Base-by-base conservation (phyloP, 1,139 yeast species). In the Debaryomyces sp. region DNA sequence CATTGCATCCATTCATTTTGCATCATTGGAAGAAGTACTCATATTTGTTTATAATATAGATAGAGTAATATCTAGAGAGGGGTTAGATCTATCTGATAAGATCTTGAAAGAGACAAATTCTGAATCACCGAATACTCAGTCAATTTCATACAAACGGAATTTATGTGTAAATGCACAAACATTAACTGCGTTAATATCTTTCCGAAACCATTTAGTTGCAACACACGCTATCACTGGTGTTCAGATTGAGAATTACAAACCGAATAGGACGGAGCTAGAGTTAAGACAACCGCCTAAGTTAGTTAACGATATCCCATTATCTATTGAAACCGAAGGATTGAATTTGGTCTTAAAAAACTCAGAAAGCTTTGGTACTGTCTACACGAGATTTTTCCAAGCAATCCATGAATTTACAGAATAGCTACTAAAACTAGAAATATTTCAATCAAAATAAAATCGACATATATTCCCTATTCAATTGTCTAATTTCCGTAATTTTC, bases 21-120 rank as follows among this genome's bases (percentile, higher is more conserved):
- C 55, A 2, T 66, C 73, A 0, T 55, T 72, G 45, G 84, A 80
- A 52, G 85, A 81, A 48, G 56, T 66, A 1, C 54, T 59, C 17
- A 48, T 60, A 2, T 39, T 68, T 1, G 46, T 62, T 5, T 42
- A 49, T 27, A 46, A 53, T 1, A 46, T 64, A 22, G 58, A 61
- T 33, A 56, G 50, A 27, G 49, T 53, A 1, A 45, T 67, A 6
- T 53, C 56, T 46, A 59, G 68, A 3, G 71, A 69, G 45, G 78
- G 76, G 1, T 57, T 67, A 34, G 75, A 73, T 35, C 56, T 78
- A n/a, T 53, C 65, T n/a, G 64, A 60, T 26, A 26, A 30, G 13
- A 45, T 63, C 5, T 52, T 53, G 17, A 47, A 51, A 24, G 41
- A 44, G 10, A 47, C 47, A 10, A 41, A 41, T 1, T 6, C 44